Evolutionary conservation across 805 yeast species (phyloP).

Genomic region (Metschnikowia lachancei): DNA sequence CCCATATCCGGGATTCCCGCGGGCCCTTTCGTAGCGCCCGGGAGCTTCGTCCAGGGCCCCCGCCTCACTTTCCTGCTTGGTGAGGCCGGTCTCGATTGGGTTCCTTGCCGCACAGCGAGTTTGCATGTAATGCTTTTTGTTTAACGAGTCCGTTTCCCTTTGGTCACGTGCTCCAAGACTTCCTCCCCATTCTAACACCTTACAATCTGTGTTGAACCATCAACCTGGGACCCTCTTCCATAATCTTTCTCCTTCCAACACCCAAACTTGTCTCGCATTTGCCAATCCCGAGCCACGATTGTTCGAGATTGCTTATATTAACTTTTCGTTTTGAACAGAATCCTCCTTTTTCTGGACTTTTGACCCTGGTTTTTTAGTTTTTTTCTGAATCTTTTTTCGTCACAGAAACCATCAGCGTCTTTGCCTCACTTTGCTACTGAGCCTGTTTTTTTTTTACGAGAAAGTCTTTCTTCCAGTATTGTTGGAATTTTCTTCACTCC

Average conservation of each 20-base stretch:
- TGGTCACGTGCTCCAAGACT: slow-evolving; percentile 7
- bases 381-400: background rate
- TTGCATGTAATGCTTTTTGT: slow-evolving; percentile 2
- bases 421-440: slow-evolving; percentile 7
- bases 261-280: background rate
- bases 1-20: background rate
- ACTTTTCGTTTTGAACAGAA: slow-evolving; percentile 1
- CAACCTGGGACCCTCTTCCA: background rate
- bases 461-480: background rate
- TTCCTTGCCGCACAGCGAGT: background rate
- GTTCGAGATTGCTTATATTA: background rate
- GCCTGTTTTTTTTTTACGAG: background rate
- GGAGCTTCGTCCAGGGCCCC: background rate
- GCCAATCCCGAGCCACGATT: background rate
- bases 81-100: background rate
- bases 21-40: background rate
- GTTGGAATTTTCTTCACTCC: background rate
- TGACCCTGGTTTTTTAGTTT: background rate
- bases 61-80: slow-evolving; percentile 1
- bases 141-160: background rate
- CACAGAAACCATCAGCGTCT: slow-evolving; percentile 1
- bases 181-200: slow-evolving; percentile 8
- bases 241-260: slow-evolving; percentile 1
- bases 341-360: background rate
- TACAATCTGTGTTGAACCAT: slow-evolving; percentile 6